Evolutionary conservation across 2,329 filamentous ascomycete genomes (phyloP), one percentile per base, ranked within the genome.

Genomic region (Aspergillus phoenicis): DNA sequence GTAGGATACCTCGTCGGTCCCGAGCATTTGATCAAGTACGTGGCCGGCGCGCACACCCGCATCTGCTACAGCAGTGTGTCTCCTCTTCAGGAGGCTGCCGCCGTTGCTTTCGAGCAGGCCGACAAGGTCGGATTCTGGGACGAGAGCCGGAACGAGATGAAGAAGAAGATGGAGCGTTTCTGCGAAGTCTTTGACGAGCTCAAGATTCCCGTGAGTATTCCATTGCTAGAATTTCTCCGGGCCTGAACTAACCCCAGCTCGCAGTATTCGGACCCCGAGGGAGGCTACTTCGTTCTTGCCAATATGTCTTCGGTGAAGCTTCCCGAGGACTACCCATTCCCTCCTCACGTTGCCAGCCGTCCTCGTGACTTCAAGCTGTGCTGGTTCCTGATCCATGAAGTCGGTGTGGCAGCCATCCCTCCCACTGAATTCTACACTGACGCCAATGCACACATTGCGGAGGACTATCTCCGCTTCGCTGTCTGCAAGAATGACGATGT

Each of bases 361-460:
- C 92, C 95, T 24, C 84, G 95, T 30, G 95, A 99, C 76, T 99
- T 98, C 80, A 91, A 96, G 82, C 85, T 99, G 51, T 87, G 88
- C 38, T 99, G 94, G 94, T 98, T 98, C 80, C 80, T 97, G 70
- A 99, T 99, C 78, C 93, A 93, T 75, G 94, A 99, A 81, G 83
- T 99, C 20, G 95, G 95, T 8, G 92, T 99, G 28, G 95, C 95
- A 2, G 93, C 94, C 8, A 97, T 99, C 64, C 95, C 95, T 17
- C 95, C 95, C 0, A 97, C 93, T 0, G 95, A 99, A 77, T 99
- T 99, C 77, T 98, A 97, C 76, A 97, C 94, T 0, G 88, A 91
- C 17, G 80, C 78, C 47, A 97, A 97, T 72, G 87, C 90, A 28
- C 87, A 91, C 70, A 87, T 97, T 68, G 95, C 91, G 0, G 91